Evolutionary conservation across 768 basidiomycete species (phyloP), one percentile per base, ranked within the genome.

Genomic region (Serendipita sp.): DNA sequence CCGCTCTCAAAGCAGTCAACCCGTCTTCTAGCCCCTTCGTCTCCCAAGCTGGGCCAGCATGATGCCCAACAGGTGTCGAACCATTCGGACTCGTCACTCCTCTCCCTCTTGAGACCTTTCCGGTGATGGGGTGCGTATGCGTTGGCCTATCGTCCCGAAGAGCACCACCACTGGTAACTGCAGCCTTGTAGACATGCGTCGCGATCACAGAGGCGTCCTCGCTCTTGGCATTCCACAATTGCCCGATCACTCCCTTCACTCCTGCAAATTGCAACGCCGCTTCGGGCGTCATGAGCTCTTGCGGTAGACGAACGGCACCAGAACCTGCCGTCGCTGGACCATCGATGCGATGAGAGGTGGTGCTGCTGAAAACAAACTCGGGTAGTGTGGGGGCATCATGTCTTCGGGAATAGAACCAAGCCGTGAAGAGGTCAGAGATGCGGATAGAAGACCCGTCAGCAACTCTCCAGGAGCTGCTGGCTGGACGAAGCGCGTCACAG

Each of bases 261-360:
- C 55, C 55, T 0, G 55, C 55, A 37, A 60, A 60, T 18, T 60
- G 55, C 18, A 60, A 36, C n/a, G 55, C 55, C 29, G 55, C 55
- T n/a, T 60, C 55, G 27, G 55, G 55, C 18, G 55, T 33, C 55
- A 60, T 60, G 27, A 60, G 55, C 55, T 60, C 55, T 29, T 60
- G 55, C 16, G 55, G 55, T 8, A 60, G 27, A 8, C 55, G 55
- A 34, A 60, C 36, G 27, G 16, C 29, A 27, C 55, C 55, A 33
- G 27, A 31, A 27, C 55, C 55, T 8, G 29, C 55, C 4, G n/a
- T 60, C 13, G 27, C 55, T 8, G 55, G 55, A n/a, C 55, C 55
- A 10, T 60, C 55, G n/a, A 60, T 31, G 16, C 55, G 18, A 60
- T 60, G 34, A 10, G 55, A 60, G 27, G 55, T 36, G 4, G 55